Base-by-base conservation (phyloP, 2,329 filamentous ascomycete species). In the Periconia macrospinosa region DNA sequence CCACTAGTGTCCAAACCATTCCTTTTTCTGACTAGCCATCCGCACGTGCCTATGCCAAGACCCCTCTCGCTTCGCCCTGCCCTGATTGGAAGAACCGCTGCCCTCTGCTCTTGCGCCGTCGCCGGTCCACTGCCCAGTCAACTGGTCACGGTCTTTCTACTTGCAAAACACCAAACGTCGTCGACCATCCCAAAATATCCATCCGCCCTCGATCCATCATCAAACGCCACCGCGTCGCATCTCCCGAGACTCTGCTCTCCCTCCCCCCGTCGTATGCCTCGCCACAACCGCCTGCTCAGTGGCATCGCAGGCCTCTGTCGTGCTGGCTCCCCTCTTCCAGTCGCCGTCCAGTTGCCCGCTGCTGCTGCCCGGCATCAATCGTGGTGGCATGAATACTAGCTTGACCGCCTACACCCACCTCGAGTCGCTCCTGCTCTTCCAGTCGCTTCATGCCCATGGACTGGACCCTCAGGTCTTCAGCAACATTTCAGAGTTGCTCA, bases 361-460 rank as follows among this genome's bases (percentile, higher is more conserved):
- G 61, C 69, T 60, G 63, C 62, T 62, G 61, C 61, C 57, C 51
- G 51, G 54, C 60, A 55, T 54, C 52, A 57, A 49, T 54, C 59
- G 45, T 11, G 10, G 69, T 68, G 80, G 79, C 73, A 86, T 85
- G 83, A 81, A 78, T 78, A 77, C 79, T 77, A 79, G 79, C 73
- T 70, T 80, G 75, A 81, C 33, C 33, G 80, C 82, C 68, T 92
- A 94, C 77, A 93, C 91, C 70, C 85, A 88, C 64, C 89, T 95
- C 79, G 92, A 96, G 82, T 89, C 88, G 69, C 83, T 95, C 57
- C 84, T 94, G 62, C 83, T 96, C 68, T 93, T 94, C 78, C 90
- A 93, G 76, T 88, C 87, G 56, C 82, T 95, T 60, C 82, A 86
- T 62, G 79, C 80, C 62, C 82, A 89, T 74, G 89, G 89, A 69